Conservation (phyloP, 768 basidiomycete species). For the Tylopilus plumbeoviolaceoides region DNA sequence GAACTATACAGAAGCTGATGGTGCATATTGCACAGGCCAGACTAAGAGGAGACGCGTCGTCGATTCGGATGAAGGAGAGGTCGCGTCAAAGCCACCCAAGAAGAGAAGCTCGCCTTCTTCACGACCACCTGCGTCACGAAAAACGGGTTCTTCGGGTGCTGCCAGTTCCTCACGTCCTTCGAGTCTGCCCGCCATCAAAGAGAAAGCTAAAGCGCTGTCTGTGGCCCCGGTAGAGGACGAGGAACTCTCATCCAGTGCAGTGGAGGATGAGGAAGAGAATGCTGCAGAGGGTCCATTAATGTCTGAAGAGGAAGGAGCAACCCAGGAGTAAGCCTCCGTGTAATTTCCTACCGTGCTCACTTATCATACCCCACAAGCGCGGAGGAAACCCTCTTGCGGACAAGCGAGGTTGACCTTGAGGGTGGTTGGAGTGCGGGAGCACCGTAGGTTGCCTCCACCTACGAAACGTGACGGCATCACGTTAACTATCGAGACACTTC, state of each 20-base stretch:
- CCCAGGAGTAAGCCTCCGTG: conserved; percentile 52
- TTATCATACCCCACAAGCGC: conserved; percentile 41
- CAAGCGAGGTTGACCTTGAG: conserved; percentile 66
- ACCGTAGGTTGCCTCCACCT: conserved; percentile 53
- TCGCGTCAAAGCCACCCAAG: background rate
- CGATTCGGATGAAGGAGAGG: conserved; percentile 49
- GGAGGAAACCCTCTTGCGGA: conserved; percentile 59
- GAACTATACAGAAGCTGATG: background rate
- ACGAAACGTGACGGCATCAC: background rate
- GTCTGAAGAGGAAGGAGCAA: conserved; percentile 48
- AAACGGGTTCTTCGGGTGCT: background rate
- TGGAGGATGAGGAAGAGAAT: conserved; percentile 41
- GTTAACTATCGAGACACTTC: background rate
- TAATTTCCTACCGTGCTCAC: background rate
- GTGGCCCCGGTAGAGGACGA: conserved; percentile 29
- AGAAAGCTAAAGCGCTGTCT: conserved; percentile 17
- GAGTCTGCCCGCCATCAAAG: conserved; percentile 4
- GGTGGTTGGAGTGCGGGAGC: conserved; percentile 83
- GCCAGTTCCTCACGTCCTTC: background rate
- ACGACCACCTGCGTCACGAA: background rate
- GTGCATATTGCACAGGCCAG: conserved; percentile 21
- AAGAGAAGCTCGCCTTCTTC: background rate
- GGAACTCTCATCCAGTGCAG: conserved; percentile 30
- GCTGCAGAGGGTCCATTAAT: conserved; percentile 36
- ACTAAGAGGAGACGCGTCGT: conserved; percentile 51